A percentile compares a stretch with the other conserved stretches of the same genome.
Evolutionary conservation across 768 basidiomycete species (phyloP).

Genomic region (Russula dissimulans): DNA sequence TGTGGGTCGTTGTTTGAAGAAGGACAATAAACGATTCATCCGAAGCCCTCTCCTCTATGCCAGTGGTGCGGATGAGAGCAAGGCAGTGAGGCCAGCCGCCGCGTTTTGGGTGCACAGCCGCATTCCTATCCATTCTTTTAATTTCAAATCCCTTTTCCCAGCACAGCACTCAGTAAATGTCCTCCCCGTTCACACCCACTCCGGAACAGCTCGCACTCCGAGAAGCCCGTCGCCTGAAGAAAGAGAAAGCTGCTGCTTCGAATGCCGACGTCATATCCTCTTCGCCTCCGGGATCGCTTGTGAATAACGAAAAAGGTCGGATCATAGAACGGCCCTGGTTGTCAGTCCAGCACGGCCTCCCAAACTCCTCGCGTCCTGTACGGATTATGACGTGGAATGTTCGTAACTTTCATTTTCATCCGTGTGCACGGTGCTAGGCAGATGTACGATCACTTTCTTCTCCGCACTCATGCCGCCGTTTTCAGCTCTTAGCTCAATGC

Average conservation of each 20-base stretch:
- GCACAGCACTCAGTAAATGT: not conserved
- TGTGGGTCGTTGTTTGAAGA: slow-evolving; percentile 1
- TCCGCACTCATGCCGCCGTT: slow-evolving; percentile 3
- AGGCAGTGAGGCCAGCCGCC: not conserved
- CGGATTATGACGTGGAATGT: slow-evolving; percentile 83
- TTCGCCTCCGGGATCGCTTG: slow-evolving; percentile 11
- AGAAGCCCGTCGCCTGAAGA: slow-evolving; percentile 34
- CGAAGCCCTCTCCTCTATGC: not conserved
- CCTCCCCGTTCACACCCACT: slow-evolving; percentile 29
- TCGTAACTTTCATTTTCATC: slow-evolving; percentile 33
- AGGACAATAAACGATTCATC: slow-evolving; percentile 12
- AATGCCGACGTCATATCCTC: not conserved
- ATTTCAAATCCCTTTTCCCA: not conserved
- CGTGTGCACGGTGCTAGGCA: not conserved
- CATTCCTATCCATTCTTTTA: not conserved
- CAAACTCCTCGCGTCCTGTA: slow-evolving; percentile 21
- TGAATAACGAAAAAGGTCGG: slow-evolving; percentile 17
- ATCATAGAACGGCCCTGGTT: slow-evolving; percentile 34
- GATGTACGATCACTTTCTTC: no score
- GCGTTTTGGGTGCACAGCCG: no score
- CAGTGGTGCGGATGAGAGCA: not conserved
- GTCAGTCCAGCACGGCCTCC: slow-evolving; percentile 16
- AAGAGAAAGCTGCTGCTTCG: slow-evolving; percentile 33
- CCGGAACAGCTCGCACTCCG: slow-evolving; percentile 49
- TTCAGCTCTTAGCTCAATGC: slow-evolving; percentile 66